Evolutionary conservation across 2,329 filamentous ascomycete species (phyloP).

Genomic region (Emmonsia crescens): DNA sequence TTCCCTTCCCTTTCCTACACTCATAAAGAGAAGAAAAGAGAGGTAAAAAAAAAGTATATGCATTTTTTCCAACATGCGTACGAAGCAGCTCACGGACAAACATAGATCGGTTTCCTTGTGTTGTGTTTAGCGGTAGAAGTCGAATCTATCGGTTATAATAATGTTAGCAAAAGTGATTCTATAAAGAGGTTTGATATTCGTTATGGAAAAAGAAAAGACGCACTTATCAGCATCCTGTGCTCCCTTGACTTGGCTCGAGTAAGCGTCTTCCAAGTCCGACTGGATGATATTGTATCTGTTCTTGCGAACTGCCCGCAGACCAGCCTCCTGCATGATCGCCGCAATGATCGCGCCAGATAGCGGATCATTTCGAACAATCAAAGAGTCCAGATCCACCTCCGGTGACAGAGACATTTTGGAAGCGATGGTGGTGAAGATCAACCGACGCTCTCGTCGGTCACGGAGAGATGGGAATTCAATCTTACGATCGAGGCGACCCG

Average conservation of each 20-base stretch:
- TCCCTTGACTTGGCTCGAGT: slow-evolving; percentile 91
- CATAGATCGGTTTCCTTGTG: neutral
- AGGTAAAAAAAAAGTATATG: neutral
- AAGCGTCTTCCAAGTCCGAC: slow-evolving; percentile 89
- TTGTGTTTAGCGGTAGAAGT: slow-evolving; percentile 64
- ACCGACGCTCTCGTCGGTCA: slow-evolving; percentile 83
- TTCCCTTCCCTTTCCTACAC: neutral
- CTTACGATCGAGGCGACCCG: slow-evolving; percentile 91
- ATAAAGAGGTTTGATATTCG: slow-evolving; percentile 7
- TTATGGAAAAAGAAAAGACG: slow-evolving; percentile 12
- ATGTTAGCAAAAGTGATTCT: slow-evolving; percentile 30
- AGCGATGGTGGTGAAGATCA: slow-evolving; percentile 97
- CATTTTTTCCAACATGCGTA: neutral
- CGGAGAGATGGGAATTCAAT: slow-evolving; percentile 96
- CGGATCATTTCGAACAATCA: slow-evolving; percentile 95
- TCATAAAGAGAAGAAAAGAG: too few relatives aligned
- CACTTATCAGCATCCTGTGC: slow-evolving; percentile 55
- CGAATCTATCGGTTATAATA: slow-evolving; percentile 56
- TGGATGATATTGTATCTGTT: slow-evolving; percentile 99
- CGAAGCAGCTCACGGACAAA: neutral
- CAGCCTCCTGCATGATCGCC: slow-evolving; percentile 98
- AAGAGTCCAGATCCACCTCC: slow-evolving; percentile 88
- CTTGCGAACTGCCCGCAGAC: slow-evolving; percentile 85
- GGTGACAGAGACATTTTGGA: slow-evolving; percentile 94
- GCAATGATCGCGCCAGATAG: slow-evolving; percentile 92